Percentiles rank a stretch among this genome's conserved stretches.
Evolutionary conservation across 106 monocot species (phyloP).

Genomic region (Triglochin maritima): DNA sequence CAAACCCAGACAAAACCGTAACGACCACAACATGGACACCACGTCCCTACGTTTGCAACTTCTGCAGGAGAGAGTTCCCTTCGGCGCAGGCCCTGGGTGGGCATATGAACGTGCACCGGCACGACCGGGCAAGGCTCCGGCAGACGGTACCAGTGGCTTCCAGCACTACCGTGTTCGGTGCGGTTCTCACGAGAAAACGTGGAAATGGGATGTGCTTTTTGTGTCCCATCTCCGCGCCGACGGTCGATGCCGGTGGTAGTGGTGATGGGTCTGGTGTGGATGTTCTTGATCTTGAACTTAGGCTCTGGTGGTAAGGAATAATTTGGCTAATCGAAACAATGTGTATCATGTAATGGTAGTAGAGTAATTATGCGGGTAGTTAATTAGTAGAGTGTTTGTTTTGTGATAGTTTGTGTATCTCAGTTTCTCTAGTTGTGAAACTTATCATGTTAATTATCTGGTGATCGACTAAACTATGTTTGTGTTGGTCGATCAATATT

Average conservation of each 20-base stretch:
- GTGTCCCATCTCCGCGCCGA: not conserved
- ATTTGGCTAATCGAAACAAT: no score
- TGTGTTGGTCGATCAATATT: no score
- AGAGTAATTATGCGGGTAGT: no score
- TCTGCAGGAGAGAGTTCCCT: slow-evolving; percentile 5
- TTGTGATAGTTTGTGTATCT: no score
- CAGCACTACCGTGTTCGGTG: not conserved
- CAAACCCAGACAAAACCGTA: not conserved
- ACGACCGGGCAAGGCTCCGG: not conserved
- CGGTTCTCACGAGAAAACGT: not conserved
- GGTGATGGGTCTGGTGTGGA: slow-evolving; percentile 1
- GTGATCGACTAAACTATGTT: no score
- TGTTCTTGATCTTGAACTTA: slow-evolving; percentile 5
- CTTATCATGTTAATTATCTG: no score
- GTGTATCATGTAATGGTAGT: no score
- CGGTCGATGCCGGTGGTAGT: not conserved
- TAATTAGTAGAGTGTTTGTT: no score
- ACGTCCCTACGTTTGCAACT: slow-evolving; percentile 1
- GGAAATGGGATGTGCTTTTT: not conserved
- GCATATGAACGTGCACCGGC: slow-evolving; percentile 15
- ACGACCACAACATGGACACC: not conserved
- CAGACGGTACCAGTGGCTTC: not conserved
- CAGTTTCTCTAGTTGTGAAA: no score
- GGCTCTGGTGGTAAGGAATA: slow-evolving; percentile 4
- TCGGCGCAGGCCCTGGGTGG: slow-evolving; percentile 11